Evolutionary conservation across 768 basidiomycete species (phyloP).

Genomic region (Psilocybe tampanensis): DNA sequence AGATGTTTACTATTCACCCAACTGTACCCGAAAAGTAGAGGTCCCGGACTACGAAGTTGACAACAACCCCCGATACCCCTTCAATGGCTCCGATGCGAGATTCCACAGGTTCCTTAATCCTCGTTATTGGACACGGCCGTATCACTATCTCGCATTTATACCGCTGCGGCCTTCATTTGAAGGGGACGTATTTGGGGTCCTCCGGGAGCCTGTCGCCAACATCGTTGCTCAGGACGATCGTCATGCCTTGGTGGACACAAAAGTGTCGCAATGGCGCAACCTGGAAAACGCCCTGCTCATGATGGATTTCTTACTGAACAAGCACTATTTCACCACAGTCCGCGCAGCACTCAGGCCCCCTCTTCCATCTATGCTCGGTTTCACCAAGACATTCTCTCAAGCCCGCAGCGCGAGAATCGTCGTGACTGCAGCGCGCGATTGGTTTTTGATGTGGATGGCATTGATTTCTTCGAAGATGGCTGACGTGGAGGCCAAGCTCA

Average conservation of each 20-base stretch:
- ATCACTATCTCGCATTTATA: background rate
- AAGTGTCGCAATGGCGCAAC: background rate
- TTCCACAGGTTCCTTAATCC: background rate
- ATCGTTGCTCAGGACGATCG: background rate
- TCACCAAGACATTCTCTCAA: background rate
- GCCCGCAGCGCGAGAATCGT: background rate
- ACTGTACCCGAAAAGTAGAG: background rate
- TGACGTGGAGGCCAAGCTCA: background rate
- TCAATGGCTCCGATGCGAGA: background rate
- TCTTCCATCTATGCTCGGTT: background rate
- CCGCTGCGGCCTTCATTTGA: conserved; percentile 2
- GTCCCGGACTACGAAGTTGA: background rate
- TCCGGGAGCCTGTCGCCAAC: background rate
- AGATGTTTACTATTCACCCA: background rate
- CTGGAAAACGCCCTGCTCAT: background rate
- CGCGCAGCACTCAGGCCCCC: background rate
- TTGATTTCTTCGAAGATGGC: conserved; percentile 2
- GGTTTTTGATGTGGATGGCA: conserved; percentile 12
- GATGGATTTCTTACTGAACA: background rate
- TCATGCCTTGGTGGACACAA: no score
- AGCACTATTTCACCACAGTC: background rate
- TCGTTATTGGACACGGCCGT: conserved; percentile 7
- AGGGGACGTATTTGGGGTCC: background rate
- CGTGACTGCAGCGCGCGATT: conserved; percentile 1
- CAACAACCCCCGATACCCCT: background rate